Conservation (phyloP, 1,139 yeast genomes). For the Kurtzmaniella natalensis region DNA sequence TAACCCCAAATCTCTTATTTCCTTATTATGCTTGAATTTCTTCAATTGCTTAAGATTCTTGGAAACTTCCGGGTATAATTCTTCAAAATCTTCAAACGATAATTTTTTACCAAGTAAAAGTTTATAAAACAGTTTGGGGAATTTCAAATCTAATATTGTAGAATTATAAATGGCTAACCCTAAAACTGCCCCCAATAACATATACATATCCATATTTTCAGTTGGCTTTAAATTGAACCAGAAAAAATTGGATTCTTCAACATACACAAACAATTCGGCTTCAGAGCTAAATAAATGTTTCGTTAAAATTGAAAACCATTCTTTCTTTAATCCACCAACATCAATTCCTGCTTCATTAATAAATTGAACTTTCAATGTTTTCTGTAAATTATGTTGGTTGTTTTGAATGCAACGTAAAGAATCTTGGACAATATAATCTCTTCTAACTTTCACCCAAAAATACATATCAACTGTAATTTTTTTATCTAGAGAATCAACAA, state of each 20-base stretch:
- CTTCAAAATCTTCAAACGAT: constrained; percentile 58
- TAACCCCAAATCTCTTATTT: constrained; percentile 24
- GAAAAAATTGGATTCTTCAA: constrained; percentile 64
- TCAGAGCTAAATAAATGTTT: constrained; percentile 64
- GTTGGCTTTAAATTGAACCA: constrained; percentile 66
- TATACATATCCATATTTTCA: constrained; percentile 53
- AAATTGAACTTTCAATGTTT: constrained; percentile 74
- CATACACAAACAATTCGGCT: constrained; percentile 57
- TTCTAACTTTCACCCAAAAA: constrained; percentile 62
- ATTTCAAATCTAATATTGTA: constrained; percentile 71
- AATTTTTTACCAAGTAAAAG: constrained; percentile 57
- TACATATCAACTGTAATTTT: constrained; percentile 61
- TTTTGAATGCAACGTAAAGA: constrained; percentile 62
- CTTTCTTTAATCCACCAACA: constrained; percentile 90
- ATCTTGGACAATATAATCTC: constrained; percentile 67
- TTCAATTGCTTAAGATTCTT: constrained; percentile 41
- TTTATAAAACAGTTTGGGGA: constrained; percentile 77
- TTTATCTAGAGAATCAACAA: constrained; percentile 66
- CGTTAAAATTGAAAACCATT: constrained; percentile 80
- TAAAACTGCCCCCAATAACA: constrained; percentile 75
- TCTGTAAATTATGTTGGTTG: constrained; percentile 62
- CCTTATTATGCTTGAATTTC: constrained; percentile 40
- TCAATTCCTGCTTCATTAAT: constrained; percentile 88
- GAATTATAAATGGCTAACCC: constrained; percentile 92
- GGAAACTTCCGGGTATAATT: constrained; percentile 66